Conservation (phyloP, 2,329 filamentous ascomycete genomes). For the Hysterium pulicare region DNA sequence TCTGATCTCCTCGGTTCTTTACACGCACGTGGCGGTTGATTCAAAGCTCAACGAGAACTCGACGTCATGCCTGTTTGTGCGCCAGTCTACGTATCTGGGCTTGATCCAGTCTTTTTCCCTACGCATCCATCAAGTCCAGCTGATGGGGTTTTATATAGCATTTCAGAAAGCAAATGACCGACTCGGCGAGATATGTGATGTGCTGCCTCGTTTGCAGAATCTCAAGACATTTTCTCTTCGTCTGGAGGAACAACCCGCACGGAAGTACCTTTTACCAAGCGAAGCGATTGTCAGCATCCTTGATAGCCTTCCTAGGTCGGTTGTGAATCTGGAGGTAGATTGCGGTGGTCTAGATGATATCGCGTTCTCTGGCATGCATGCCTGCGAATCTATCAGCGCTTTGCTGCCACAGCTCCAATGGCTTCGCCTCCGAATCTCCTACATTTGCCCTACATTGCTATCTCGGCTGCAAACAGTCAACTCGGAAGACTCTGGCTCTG, state of each 20-base stretch:
- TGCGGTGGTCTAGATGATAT: slow-evolving; percentile 7
- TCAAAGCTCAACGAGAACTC: slow-evolving; percentile 9
- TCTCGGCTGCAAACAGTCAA: slow-evolving; percentile 4
- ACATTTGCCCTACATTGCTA: slow-evolving; percentile 13
- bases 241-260: slow-evolving; percentile 8
- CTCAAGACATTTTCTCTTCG: slow-evolving; percentile 11
- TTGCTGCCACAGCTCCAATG: slow-evolving; percentile 11
- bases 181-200: slow-evolving; percentile 9
- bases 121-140: slow-evolving; percentile 10
- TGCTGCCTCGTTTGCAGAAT: slow-evolving; percentile 8
- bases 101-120: slow-evolving; percentile 10
- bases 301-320: slow-evolving; percentile 8
- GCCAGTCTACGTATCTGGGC: slow-evolving; percentile 2
- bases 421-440: slow-evolving; percentile 8
- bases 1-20: slow-evolving; percentile 8
- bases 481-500: background rate
- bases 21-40: slow-evolving; percentile 7
- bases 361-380: slow-evolving; percentile 7
- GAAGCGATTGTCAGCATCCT: slow-evolving; percentile 7
- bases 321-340: slow-evolving; percentile 12
- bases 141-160: slow-evolving; percentile 12
- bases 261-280: slow-evolving; percentile 8
- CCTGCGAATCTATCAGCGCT: slow-evolving; percentile 10
- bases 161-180: slow-evolving; percentile 11
- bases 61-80: slow-evolving; percentile 7